Percentiles rank a stretch among this genome's conserved stretches.
Evolutionary conservation across 495 filamentous ascomycete species (phyloP).

Genomic region (Hypoxylon lenormandii): DNA sequence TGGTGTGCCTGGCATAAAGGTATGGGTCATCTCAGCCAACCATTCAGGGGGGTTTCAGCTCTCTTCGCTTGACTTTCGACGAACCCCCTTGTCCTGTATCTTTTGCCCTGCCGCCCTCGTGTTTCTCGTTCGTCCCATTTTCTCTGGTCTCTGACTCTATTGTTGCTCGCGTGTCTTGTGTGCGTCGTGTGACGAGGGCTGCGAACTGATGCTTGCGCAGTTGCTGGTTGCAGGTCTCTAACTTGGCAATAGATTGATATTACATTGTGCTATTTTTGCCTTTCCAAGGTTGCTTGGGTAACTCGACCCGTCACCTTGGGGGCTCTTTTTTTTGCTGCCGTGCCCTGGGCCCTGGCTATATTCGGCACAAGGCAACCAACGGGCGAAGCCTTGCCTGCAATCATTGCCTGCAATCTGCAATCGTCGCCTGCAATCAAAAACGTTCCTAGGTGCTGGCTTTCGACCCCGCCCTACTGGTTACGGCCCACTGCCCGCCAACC

Average conservation of each 20-base stretch:
- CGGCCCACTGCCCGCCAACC: constrained; percentile 27
- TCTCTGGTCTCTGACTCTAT: too few species aligned
- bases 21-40: constrained; percentile 32
- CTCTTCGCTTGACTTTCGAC: constrained; percentile 15
- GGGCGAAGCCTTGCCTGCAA: constrained; percentile 1
- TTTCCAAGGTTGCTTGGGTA: constrained; percentile 19
- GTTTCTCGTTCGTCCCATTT: constrained; percentile 19
- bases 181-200: constrained; percentile 31
- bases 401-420: too few species aligned
- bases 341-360: constrained; percentile 28
- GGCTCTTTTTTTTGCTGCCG: constrained; percentile 22
- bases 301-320: constrained; percentile 26
- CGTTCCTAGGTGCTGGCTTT: constrained; percentile 11
- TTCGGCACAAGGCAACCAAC: constrained; percentile 35
- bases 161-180: too few species aligned
- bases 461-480: constrained; percentile 41
- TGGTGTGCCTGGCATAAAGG: constrained; percentile 35
- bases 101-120: constrained; percentile 39
- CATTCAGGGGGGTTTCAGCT: constrained; percentile 37
- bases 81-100: constrained; percentile 17
- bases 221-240: constrained; percentile 11
- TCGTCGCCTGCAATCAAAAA: too few species aligned
- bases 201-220: constrained; percentile 26
- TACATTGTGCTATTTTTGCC: constrained; percentile 31
- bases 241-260: constrained; percentile 26